Base-by-base conservation (phyloP, 164 flowering plant genomes). In the Nymphaea colorata region DNA sequence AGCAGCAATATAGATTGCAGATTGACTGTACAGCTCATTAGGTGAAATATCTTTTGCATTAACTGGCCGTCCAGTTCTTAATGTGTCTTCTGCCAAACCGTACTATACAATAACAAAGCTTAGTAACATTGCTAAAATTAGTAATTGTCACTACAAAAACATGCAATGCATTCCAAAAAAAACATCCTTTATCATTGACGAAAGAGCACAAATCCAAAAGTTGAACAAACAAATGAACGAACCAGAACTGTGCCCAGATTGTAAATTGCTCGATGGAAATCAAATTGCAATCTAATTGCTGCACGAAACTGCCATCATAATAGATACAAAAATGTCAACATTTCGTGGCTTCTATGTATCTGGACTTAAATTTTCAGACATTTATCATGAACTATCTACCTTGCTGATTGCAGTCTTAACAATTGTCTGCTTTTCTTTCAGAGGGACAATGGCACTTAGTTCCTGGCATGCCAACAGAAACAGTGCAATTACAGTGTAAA, bases 241-340 rank as follows among this genome's bases (percentile, higher is more conserved):
- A 95, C 99, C 92, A 95, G 83, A 77, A 92, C 99, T 68, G 99
- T 95, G 69, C 99, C 99, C 68, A 95, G 96, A 78, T 95, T 95
- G 89, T 95, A 95, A 43, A 95, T 95, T 76, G 99, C 98, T 74
- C 99, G 79, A 78, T 92, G 97, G 74, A 95, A 95, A 76, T 95
- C 99, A 85, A 87, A 95, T 64, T 95, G 99, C 79, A 95, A 81
- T 65, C 78, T 86, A 64, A 95, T 92, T 74, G 98, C 92, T 70
- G 94, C 89, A 72, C 98, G 91, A 68, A 95, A 95, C 98, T 94
- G 89, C 79, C 41, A 75, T 62, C 59, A 16, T 47, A 65, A 67
- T 67, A 62, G 55, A 71, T 62, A 62, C 65, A 64, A 68, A 64
- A 47, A 3, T 25, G 36, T 25, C 1, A 25, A 25, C 36, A 25